phyloP scores from a whole-genome alignment of 1,284 basidiomycete species.

The Cerioporus squamosus region DNA sequence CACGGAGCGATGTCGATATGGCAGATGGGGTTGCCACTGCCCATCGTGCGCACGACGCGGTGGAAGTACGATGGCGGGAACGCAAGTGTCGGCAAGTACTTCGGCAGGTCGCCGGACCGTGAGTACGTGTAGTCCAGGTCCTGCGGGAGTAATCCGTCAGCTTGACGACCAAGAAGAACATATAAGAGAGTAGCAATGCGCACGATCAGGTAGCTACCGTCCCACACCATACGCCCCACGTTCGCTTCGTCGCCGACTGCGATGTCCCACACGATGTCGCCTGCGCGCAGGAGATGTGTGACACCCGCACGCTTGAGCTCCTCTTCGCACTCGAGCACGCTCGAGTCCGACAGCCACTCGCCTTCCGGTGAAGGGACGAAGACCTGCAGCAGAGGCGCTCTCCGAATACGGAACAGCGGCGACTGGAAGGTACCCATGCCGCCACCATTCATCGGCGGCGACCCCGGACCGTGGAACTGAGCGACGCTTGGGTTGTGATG shows the following conservation, averaged over 20 bases:
- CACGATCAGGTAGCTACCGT: conserved; percentile 81
- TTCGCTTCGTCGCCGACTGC: conserved; percentile 85
- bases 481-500: conserved; percentile 6
- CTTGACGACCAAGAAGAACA: conserved; percentile 8
- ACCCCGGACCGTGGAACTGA: not conserved
- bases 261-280: conserved; percentile 83
- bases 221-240: conserved; percentile 78
- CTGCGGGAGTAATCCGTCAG: conserved; percentile 39
- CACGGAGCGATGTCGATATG: conserved; percentile 77
- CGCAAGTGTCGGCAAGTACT: conserved; percentile 73
- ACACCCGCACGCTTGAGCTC: conserved; percentile 73
- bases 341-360: conserved; percentile 79
- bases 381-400: conserved; percentile 75
- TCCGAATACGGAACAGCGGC: conserved; percentile 65
- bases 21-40: conserved; percentile 67
- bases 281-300: conserved; percentile 59
- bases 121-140: conserved; percentile 84
- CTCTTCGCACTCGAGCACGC: conserved; percentile 77
- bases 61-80: conserved; percentile 87
- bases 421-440: conserved; percentile 52
- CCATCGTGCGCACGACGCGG: conserved; percentile 67
- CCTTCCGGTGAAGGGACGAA: conserved; percentile 84
- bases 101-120: conserved; percentile 71
- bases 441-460: conserved; percentile 10
- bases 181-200: conserved; percentile 40